Evolutionary conservation across 2,329 filamentous ascomycete species (phyloP).

Genomic region (Cladophialophora chaetospira): DNA sequence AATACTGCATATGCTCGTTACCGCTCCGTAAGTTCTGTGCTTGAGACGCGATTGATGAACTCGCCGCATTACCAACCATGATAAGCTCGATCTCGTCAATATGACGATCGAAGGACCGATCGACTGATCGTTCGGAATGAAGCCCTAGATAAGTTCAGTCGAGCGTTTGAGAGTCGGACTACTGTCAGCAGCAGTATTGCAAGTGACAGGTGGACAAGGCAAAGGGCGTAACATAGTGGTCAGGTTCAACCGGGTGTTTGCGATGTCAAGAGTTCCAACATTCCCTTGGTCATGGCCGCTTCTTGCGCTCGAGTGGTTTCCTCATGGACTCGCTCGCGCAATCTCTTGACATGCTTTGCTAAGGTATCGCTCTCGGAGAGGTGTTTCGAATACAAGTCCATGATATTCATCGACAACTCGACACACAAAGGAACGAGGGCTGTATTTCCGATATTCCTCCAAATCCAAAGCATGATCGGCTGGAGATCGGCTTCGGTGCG

Average conservation of each 20-base stretch:
- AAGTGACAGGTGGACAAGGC: too few relatives aligned
- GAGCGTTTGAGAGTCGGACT: too few relatives aligned
- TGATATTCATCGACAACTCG: constrained; percentile 76
- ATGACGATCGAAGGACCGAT: too few relatives aligned
- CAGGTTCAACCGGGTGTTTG: constrained; percentile 12
- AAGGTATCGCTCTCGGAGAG: constrained; percentile 73
- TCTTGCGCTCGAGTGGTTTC: constrained; percentile 83
- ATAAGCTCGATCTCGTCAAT: too few relatives aligned
- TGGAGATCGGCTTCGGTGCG: constrained; percentile 80
- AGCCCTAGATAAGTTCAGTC: too few relatives aligned
- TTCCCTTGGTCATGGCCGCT: constrained; percentile 79
- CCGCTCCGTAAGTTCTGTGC: too few relatives aligned
- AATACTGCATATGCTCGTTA: too few relatives aligned
- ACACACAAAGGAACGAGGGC: constrained; percentile 74
- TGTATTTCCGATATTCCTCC: constrained; percentile 78
- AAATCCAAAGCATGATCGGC: constrained; percentile 81
- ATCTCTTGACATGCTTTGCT: constrained; percentile 66
- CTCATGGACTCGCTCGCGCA: constrained; percentile 70
- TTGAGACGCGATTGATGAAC: too few relatives aligned
- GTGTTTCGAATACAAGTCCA: constrained; percentile 86
- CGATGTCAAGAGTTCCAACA: constrained; percentile 69
- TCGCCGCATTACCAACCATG: too few relatives aligned
- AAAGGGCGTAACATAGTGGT: too few relatives aligned
- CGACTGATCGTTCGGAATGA: too few relatives aligned
- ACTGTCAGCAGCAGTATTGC: too few relatives aligned